These are phyloP conservation scores for Piper betle DNA, from an alignment of 164 flowering plant species.

Conservation along the genomic window DNA sequence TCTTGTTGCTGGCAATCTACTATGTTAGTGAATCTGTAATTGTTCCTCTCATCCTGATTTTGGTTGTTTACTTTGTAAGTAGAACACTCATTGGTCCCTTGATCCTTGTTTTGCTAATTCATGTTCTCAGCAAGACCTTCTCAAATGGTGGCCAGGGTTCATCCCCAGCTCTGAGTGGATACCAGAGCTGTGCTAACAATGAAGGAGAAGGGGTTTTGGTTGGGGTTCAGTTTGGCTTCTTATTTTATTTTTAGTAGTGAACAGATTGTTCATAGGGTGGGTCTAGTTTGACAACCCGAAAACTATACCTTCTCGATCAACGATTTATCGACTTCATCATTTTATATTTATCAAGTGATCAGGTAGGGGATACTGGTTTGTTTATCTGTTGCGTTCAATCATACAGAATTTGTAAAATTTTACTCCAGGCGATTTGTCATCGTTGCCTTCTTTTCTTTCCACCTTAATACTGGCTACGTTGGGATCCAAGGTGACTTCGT, in stretches of 20 bases:
- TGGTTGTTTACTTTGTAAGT: constrained; percentile 3
- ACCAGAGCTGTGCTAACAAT: neutral
- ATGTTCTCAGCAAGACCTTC: constrained; percentile 13
- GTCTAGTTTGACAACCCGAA: too few species aligned
- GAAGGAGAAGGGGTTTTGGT: constrained; percentile 5
- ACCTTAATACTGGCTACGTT: too few species aligned
- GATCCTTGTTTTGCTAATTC: constrained; percentile 15
- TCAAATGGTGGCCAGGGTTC: constrained; percentile 1
- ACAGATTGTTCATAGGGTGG: constrained; percentile 1
- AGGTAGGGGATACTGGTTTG: too few species aligned
- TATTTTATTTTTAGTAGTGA: neutral
- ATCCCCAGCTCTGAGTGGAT: neutral
- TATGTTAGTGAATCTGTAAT: constrained; percentile 5
- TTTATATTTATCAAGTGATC: too few species aligned
- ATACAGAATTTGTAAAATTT: too few species aligned
- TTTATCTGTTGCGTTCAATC: too few species aligned
- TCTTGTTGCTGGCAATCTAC: constrained; percentile 2
- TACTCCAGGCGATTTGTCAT: too few species aligned
- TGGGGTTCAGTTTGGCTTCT: constrained; percentile 9
- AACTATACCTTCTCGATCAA: too few species aligned
- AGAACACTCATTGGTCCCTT: constrained; percentile 11
- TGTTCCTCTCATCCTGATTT: neutral
- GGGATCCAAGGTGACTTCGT: too few species aligned
- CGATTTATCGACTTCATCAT: too few species aligned
- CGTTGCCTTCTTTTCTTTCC: too few species aligned